Conservation (phyloP, 2,329 filamentous ascomycete genomes). For the Madurella mycetomatis region DNA sequence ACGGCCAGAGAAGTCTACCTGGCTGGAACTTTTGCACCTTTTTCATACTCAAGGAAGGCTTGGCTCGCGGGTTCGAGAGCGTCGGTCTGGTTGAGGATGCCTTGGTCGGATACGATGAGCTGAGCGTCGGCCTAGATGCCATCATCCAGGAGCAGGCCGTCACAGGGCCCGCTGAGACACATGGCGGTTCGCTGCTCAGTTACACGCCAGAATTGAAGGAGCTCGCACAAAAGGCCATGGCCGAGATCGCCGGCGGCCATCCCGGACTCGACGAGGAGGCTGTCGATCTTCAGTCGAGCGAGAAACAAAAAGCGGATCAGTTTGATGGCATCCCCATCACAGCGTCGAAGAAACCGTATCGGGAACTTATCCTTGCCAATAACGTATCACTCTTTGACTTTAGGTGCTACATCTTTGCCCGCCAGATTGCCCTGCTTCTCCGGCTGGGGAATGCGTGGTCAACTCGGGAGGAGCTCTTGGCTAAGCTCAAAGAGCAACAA, state of each 20-base stretch:
- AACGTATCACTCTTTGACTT: constrained; percentile 97
- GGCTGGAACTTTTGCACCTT: constrained; percentile 99
- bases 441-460: constrained; percentile 73
- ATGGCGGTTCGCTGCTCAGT: constrained; percentile 66
- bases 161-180: constrained; percentile 55
- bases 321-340: constrained; percentile 58
- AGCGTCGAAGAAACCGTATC: constrained; percentile 71
- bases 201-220: constrained; percentile 70
- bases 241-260: constrained; percentile 29
- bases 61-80: constrained; percentile 91
- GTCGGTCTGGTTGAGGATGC: constrained; percentile 95
- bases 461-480: constrained; percentile 57
- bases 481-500: constrained; percentile 59
- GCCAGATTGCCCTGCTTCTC: constrained; percentile 77
- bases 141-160: constrained; percentile 70
- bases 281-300: constrained; percentile 33
- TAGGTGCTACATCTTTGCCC: constrained; percentile 84
- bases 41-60: constrained; percentile 93
- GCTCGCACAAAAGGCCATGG: constrained; percentile 50
- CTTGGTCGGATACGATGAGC: constrained; percentile 88
- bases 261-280: constrained; percentile 31
- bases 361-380: constrained; percentile 87
- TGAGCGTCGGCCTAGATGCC: constrained; percentile 79
- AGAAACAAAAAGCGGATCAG: constrained; percentile 33
- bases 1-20: constrained; percentile 77